These are phyloP conservation scores for Pseudocohnilembus persalinus DNA, from an alignment of 169 alveolate genomes.

Conservation along the genomic window DNA sequence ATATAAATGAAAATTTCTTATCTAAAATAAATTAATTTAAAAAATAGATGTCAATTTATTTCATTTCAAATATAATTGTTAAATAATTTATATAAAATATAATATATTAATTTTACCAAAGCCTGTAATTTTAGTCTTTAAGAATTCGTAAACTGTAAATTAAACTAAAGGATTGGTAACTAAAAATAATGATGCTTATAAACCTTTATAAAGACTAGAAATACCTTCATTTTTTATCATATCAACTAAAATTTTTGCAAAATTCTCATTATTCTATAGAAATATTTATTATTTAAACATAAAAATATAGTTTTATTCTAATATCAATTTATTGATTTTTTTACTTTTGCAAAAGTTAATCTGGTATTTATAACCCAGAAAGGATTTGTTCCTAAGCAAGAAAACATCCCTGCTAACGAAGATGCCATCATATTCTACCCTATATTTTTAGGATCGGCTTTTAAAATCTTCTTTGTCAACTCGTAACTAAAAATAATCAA, in stretches of 20 bases:
- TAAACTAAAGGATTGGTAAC: background rate
- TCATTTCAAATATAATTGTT: too few relatives aligned
- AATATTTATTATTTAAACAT: too few relatives aligned
- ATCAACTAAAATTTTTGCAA: too few relatives aligned
- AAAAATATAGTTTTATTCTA: background rate
- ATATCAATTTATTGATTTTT: too few relatives aligned
- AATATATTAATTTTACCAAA: too few relatives aligned
- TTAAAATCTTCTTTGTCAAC: too few relatives aligned
- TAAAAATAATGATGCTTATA: background rate
- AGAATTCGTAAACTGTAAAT: background rate
- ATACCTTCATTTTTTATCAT: background rate
- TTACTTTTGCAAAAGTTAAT: background rate
- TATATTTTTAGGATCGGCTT: background rate
- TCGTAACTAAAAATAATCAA: background rate
- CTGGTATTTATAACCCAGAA: background rate
- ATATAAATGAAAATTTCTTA: background rate
- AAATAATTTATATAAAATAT: too few relatives aligned
- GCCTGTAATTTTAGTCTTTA: background rate
- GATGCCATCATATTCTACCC: background rate
- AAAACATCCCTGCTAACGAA: background rate
- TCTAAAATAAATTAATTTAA: too few relatives aligned
- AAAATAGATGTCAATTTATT: too few relatives aligned
- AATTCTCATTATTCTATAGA: too few relatives aligned
- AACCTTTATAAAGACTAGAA: background rate
- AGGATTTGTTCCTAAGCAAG: background rate